These are phyloP conservation scores for Torulaspora delbrueckii DNA, from an alignment of 805 yeast genomes.

Conservation along the genomic window DNA sequence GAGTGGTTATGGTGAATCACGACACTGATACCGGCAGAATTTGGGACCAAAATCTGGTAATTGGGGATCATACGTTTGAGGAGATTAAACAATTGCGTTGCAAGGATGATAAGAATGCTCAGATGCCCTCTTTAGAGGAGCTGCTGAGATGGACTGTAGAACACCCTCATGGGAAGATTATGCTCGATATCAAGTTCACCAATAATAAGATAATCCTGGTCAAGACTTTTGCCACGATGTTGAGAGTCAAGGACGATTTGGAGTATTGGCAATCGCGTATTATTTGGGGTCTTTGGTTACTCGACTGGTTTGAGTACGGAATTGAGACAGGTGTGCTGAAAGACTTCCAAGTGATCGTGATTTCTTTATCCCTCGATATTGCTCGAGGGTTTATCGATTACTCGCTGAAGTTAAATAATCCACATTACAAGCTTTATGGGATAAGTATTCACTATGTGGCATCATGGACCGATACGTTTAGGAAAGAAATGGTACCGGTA, in stretches of 20 bases:
- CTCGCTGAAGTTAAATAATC: conserved; percentile 35
- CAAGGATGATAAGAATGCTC: conserved; percentile 34
- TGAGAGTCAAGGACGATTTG: conserved; percentile 37
- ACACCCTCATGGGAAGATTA: conserved; percentile 36
- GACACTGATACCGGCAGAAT: conserved; percentile 48
- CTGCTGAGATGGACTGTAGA: conserved; percentile 38
- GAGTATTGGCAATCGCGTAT: conserved; percentile 43
- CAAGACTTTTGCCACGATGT: conserved; percentile 37
- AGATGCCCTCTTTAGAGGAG: conserved; percentile 41
- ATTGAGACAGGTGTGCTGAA: conserved; percentile 37
- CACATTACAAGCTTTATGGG: conserved; percentile 50
- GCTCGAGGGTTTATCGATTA: conserved; percentile 36
- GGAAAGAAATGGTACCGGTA: conserved; percentile 26
- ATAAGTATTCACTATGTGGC: conserved; percentile 46
- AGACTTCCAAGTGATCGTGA: conserved; percentile 36
- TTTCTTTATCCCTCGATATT: conserved; percentile 34
- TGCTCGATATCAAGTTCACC: conserved; percentile 50
- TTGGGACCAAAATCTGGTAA: conserved; percentile 39
- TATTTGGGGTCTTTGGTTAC: conserved; percentile 51
- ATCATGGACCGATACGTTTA: conserved; percentile 42
- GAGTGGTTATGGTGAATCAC: conserved; percentile 51
- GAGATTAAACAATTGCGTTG: conserved; percentile 37
- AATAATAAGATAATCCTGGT: conserved; percentile 42
- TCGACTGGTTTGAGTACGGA: conserved; percentile 43
- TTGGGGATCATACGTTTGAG: conserved; percentile 36